A percentile compares a stretch with the other conserved stretches of the same genome.
Evolutionary conservation across 1,284 basidiomycete species (phyloP).

Genomic region (Apiotrichum domesticum): DNA sequence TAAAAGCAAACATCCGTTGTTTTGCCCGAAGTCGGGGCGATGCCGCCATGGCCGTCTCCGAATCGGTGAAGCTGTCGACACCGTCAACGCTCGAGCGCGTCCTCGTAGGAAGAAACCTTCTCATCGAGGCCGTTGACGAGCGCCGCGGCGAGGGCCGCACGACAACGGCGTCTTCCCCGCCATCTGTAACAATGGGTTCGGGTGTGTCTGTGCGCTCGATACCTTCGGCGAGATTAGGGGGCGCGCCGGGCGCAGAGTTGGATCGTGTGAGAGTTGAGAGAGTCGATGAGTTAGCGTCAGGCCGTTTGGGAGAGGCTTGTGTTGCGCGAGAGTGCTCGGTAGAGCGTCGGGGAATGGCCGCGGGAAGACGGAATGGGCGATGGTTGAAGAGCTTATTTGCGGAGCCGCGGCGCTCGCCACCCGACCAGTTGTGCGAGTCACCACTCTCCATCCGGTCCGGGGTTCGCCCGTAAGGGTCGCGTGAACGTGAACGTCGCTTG

Average conservation of each 20-base stretch:
- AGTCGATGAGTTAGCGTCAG: no score
- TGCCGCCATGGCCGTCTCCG: constrained; percentile 11
- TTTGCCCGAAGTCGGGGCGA: constrained; percentile 6
- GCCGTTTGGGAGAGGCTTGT: no score
- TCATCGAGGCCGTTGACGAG: neutral
- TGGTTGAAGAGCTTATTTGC: constrained; percentile 9
- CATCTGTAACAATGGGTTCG: neutral
- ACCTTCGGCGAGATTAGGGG: neutral
- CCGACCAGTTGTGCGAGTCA: neutral
- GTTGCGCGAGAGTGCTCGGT: neutral
- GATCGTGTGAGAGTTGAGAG: constrained; percentile 1
- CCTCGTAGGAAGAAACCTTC: neutral
- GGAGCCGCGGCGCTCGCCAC: neutral
- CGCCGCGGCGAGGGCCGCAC: neutral
- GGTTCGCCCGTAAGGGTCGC: neutral
- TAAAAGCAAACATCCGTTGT: constrained; percentile 10
- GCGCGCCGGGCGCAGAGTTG: constrained; percentile 8
- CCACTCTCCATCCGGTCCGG: neutral
- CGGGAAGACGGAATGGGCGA: constrained; percentile 3
- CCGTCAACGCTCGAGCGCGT: neutral
- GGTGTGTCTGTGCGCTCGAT: constrained; percentile 4
- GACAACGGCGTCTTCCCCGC: neutral
- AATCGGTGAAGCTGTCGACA: constrained; percentile 13
- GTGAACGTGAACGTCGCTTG: neutral
- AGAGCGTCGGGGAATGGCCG: neutral